Base-by-base conservation (phyloP, 202 grass and related monocot species). In the Carex arenaria region DNA sequence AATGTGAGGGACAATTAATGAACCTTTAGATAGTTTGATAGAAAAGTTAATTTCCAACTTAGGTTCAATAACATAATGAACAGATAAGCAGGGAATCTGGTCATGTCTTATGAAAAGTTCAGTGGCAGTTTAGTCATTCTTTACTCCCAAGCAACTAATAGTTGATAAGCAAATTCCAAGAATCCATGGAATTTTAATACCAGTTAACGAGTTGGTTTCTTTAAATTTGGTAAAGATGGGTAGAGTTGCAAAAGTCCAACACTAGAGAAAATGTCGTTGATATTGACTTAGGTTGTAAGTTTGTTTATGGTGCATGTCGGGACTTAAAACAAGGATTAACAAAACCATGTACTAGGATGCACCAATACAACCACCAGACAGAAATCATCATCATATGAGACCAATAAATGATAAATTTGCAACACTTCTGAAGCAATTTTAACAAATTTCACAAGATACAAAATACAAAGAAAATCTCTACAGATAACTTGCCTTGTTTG, bases 401-500 rank as follows among this genome's bases (percentile, higher is more conserved):
- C 45, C 70, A 38, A 72, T 49, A 72, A 72, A 49, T 49, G 20
- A 23, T 74, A 52, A 30, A 30, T 5, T 71, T 22, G 67, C 10
- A 22, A 2, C 67, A 40, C 36, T 11, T 10, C 10, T 72, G 12
- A 23, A 13, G 43, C 12, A 28, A 71, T 47, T 52, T 73, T 26
- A 51, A 70, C 67, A 10, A 67, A 32, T 7, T 15, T 69, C 32
- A 38, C 0, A 43, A 19, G 66, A 76, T 31, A 76, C 49, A 76
- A 76, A 76, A 32, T 76, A 56, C 22, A 77, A 75, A 32, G 36
- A 36, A 62, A 31, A 67, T 67, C 47, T 56, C 52, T 59, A 57
- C 3, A 36, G 17, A 30, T 57, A 53, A 86, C 83, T 67, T 93
- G 87, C 95, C 93, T 95, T 83, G 49, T 86, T 71, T 89, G 71